A percentile compares a stretch with the other conserved stretches of the same genome.
These are phyloP conservation scores for Zangia roseola DNA, from an alignment of 768 basidiomycete genomes.

Conservation along the genomic window DNA sequence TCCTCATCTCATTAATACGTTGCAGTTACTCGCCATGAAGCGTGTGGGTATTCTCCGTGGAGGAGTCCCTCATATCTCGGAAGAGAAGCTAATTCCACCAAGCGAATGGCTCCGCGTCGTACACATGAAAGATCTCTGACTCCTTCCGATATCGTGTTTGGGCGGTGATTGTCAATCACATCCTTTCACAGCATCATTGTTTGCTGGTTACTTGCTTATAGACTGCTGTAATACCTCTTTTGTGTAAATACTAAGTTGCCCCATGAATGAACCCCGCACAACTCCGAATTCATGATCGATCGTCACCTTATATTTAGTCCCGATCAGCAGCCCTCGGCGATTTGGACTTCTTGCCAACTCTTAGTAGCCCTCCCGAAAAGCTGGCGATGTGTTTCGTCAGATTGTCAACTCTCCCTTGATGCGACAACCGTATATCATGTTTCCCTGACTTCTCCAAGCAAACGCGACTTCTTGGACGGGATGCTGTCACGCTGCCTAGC, in stretches of 20 bases:
- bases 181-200: no score
- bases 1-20: constrained; percentile 3
- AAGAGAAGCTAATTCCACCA: constrained; percentile 69
- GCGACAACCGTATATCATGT: background rate
- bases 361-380: no score
- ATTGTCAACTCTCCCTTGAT: background rate
- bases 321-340: no score
- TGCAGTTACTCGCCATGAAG: constrained; percentile 44
- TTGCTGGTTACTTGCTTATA: no score
- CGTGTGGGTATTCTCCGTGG: constrained; percentile 56
- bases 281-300: no score
- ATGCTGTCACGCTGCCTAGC: background rate
- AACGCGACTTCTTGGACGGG: background rate
- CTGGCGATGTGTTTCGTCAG: background rate
- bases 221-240: no score
- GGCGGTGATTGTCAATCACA: no score
- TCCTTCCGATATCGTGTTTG: no score
- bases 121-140: background rate
- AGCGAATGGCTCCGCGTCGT: constrained; percentile 68
- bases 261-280: no score
- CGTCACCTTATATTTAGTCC: no score
- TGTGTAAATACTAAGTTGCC: no score
- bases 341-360: no score
- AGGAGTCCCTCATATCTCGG: constrained; percentile 51
- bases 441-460: background rate